Percentiles rank a stretch among this genome's conserved stretches.
phyloP scores from a whole-genome alignment of 805 yeast genomes.

The Candida coquimbonensis region DNA sequence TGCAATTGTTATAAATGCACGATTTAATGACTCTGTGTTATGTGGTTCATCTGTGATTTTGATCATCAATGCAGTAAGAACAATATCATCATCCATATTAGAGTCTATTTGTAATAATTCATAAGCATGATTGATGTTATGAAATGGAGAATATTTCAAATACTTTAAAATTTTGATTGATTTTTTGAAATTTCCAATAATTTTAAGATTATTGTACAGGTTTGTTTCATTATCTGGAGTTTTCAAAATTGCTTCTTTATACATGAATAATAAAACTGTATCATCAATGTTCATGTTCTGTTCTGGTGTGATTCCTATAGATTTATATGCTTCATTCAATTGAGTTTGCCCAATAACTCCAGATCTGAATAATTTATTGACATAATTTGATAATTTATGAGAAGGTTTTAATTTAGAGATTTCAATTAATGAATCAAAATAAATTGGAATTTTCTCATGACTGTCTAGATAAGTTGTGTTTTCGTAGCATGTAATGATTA shows the following conservation, averaged over 20 bases:
- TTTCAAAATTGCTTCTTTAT: conserved; percentile 23
- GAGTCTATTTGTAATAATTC: conserved; percentile 41
- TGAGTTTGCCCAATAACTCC: conserved; percentile 49
- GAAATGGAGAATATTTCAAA: conserved; percentile 40
- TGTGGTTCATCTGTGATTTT: conserved; percentile 45
- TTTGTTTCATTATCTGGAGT: conserved; percentile 13
- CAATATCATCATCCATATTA: conserved; percentile 59
- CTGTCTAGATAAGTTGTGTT: conserved; percentile 32
- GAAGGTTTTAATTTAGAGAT: conserved; percentile 44
- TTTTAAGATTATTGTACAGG: conserved; percentile 15
- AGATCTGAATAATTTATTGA: conserved; percentile 40
- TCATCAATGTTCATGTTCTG: conserved; percentile 21
- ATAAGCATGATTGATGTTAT: conserved; percentile 42
- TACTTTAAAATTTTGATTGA: conserved; percentile 30
- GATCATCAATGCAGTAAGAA: conserved; percentile 67
- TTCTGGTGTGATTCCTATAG: conserved; percentile 28
- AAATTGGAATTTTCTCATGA: conserved; percentile 37
- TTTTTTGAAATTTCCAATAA: conserved; percentile 32
- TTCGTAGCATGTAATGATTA: conserved; percentile 42
- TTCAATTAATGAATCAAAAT: conserved; percentile 50
- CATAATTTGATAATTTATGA: conserved; percentile 36
- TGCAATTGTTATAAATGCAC: conserved; percentile 60
- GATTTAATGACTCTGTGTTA: conserved; percentile 34
- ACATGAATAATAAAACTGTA: conserved; percentile 26
- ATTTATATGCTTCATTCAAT: conserved; percentile 30